Evolutionary conservation across 306 rosid species (phyloP).

Genomic region (Trichosanthes truncata): DNA sequence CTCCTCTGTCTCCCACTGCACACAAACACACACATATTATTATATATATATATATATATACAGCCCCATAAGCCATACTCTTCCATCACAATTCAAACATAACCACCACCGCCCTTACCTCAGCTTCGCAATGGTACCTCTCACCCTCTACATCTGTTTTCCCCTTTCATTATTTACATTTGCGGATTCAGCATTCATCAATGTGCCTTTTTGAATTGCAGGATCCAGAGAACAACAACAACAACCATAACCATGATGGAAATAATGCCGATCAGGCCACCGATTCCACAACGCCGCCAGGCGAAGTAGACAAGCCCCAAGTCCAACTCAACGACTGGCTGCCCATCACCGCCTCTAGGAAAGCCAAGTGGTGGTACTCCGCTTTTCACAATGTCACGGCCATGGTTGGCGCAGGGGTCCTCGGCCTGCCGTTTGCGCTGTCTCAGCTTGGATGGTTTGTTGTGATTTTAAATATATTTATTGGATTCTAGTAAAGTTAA

Average conservation of each 20-base stretch:
- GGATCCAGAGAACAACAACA: background rate
- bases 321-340: conserved; percentile 16
- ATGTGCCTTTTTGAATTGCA: background rate
- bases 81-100: background rate
- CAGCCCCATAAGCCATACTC: background rate
- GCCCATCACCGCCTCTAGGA: conserved; percentile 24
- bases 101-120: background rate
- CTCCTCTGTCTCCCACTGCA: background rate
- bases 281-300: background rate
- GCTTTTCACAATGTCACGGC: conserved; percentile 35
- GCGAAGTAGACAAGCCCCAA: background rate
- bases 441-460: conserved; percentile 29
- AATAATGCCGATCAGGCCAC: background rate
- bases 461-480: too few species aligned
- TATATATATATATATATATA: background rate
- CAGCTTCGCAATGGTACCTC: background rate
- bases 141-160: background rate
- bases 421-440: conserved; percentile 25
- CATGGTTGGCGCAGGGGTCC: conserved; percentile 30
- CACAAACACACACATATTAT: background rate
- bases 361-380: conserved; percentile 35
- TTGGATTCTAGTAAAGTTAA: too few species aligned
- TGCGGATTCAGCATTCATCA: background rate
- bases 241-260: background rate
- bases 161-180: background rate